A percentile compares a stretch with the other conserved stretches of the same genome.
phyloP scores from a whole-genome alignment of 768 basidiomycete species.

The Leucogyrophana mollusca region DNA sequence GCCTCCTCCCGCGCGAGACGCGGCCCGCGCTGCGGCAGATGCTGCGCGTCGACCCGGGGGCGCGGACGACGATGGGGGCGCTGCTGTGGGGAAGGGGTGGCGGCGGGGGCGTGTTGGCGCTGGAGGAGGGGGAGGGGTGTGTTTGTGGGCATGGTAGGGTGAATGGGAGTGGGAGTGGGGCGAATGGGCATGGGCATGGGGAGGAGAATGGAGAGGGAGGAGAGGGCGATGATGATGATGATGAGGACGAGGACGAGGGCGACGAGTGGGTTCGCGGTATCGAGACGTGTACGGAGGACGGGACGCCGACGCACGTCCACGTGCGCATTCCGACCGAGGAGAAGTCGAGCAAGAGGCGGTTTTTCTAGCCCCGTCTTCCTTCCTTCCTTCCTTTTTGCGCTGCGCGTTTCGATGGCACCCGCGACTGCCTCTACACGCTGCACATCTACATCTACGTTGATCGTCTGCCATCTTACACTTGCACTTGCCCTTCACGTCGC shows the following conservation, averaged over 20 bases:
- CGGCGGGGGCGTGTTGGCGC: constrained; percentile 60
- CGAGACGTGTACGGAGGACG: constrained; percentile 59
- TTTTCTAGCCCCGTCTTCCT: constrained; percentile 51
- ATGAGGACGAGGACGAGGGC: constrained; percentile 72
- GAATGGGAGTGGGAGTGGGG: constrained; percentile 27
- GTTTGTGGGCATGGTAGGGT: constrained; percentile 52
- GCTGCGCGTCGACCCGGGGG: constrained; percentile 86
- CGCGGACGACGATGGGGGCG: constrained; percentile 91
- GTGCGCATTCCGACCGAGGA: constrained; percentile 75
- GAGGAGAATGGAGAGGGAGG: constrained; percentile 34
- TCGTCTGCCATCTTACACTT: not conserved
- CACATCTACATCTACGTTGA: not conserved
- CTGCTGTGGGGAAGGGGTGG: constrained; percentile 81
- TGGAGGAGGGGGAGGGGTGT: constrained; percentile 46
- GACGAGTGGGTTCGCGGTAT: constrained; percentile 88
- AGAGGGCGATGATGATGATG: constrained; percentile 59
- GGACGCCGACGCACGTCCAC: constrained; percentile 58
- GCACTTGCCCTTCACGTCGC: constrained; percentile 1
- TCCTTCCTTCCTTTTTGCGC: not conserved
- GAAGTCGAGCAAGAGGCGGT: constrained; percentile 68
- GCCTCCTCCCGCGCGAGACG: constrained; percentile 90
- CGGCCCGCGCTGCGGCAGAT: constrained; percentile 88
- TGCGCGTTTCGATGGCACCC: not conserved
- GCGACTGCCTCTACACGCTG: not conserved
- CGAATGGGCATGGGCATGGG: constrained; percentile 41